phyloP scores from a whole-genome alignment of 2,329 filamentous ascomycete genomes.

The Cytospora mali region DNA sequence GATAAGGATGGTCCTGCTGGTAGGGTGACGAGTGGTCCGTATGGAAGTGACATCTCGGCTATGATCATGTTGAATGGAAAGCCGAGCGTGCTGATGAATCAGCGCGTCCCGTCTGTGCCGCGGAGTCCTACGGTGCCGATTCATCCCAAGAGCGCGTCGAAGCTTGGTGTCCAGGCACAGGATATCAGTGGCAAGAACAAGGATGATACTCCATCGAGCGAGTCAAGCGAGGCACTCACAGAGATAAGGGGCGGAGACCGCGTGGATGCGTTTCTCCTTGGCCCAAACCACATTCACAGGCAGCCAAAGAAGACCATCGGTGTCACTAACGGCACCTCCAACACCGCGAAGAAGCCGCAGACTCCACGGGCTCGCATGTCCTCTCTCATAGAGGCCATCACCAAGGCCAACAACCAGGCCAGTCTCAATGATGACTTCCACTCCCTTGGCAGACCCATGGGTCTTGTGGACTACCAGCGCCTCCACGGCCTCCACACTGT shows the following conservation, averaged over 20 bases:
- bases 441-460: neutral
- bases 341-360: neutral
- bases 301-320: too few species aligned
- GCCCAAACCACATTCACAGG: too few species aligned
- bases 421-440: neutral
- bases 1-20: conserved; percentile 17
- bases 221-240: neutral
- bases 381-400: neutral
- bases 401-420: neutral
- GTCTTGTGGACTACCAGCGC: conserved; percentile 19
- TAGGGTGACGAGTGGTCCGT: conserved; percentile 14
- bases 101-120: conserved; percentile 3
- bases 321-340: neutral
- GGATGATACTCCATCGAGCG: conserved; percentile 11
- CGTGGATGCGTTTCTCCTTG: conserved; percentile 18
- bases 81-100: neutral
- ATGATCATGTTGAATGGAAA: conserved; percentile 2
- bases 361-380: neutral
- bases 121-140: conserved; percentile 14
- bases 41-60: conserved; percentile 21
- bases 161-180: conserved; percentile 8
- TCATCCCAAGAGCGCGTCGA: conserved; percentile 10
- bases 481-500: conserved; percentile 1
- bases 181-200: neutral
- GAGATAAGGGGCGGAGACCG: neutral